Evolutionary conservation across 306 rosid genomes (phyloP).

Genomic region (Dicorynia guianensis): DNA sequence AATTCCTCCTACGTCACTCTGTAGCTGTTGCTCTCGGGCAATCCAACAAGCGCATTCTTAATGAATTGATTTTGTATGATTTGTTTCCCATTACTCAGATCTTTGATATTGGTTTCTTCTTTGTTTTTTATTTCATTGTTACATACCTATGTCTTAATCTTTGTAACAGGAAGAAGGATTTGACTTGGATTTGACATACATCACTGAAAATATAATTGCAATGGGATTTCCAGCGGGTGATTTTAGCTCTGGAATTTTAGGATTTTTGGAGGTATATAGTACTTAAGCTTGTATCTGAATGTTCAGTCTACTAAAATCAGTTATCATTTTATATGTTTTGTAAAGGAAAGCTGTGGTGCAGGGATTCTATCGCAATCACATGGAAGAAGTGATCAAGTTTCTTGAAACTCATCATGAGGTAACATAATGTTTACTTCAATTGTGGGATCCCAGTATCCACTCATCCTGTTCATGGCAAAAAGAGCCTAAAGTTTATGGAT

Average conservation of each 20-base stretch:
- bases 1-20: not conserved
- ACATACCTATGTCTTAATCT: slow-evolving; percentile 18
- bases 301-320: slow-evolving; percentile 34
- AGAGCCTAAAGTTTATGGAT: not conserved
- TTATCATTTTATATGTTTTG: slow-evolving; percentile 36
- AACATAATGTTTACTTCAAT: slow-evolving; percentile 32
- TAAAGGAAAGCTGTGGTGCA: slow-evolving; percentile 54
- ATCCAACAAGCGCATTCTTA: slow-evolving; percentile 33
- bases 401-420: slow-evolving; percentile 93
- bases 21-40: slow-evolving; percentile 7
- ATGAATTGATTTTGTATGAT: too few relatives aligned
- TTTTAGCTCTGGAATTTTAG: slow-evolving; percentile 86
- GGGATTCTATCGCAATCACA: slow-evolving; percentile 97
- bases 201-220: slow-evolving; percentile 87
- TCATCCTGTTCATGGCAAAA: not conserved
- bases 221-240: slow-evolving; percentile 99
- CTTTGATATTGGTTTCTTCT: slow-evolving; percentile 15
- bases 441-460: slow-evolving; percentile 20
- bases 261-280: slow-evolving; percentile 79
- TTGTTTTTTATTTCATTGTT: not conserved
- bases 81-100: too few relatives aligned
- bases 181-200: slow-evolving; percentile 90
- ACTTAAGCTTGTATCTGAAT: slow-evolving; percentile 33
- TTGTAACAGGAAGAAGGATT: slow-evolving; percentile 80
- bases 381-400: slow-evolving; percentile 91